phyloP scores from a whole-genome alignment of 495 filamentous ascomycete species.

The Trichoderma reesei region DNA sequence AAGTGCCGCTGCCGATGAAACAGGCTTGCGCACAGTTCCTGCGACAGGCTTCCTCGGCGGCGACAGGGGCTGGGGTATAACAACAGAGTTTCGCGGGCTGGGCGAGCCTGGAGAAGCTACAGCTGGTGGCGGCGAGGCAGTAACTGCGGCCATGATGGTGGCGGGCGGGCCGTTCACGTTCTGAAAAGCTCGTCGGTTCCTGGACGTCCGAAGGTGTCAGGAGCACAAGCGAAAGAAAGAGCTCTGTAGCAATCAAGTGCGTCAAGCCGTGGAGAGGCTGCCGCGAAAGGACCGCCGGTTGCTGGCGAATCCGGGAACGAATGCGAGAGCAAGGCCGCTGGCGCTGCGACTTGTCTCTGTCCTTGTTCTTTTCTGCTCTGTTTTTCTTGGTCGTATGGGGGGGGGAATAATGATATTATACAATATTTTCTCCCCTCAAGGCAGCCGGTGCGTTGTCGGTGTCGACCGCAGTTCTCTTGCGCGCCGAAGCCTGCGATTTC shows the following conservation, averaged over 20 bases:
- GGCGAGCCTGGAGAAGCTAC: conserved; percentile 21
- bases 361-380: neutral
- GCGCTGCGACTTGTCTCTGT: neutral
- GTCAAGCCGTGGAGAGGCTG: neutral
- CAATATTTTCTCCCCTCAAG: neutral
- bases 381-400: neutral
- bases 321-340: neutral
- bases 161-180: neutral
- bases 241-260: neutral
- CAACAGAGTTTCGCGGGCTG: neutral
- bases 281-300: neutral
- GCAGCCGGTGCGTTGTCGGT: neutral
- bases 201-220: neutral
- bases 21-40: conserved; percentile 25
- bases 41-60: neutral
- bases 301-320: neutral
- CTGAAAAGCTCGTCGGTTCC: neutral
- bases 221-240: neutral
- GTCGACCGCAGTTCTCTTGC: neutral
- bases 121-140: conserved; percentile 26
- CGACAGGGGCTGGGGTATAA: neutral
- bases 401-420: neutral
- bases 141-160: conserved; percentile 34
- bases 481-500: neutral
- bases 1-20: conserved; percentile 18